Conservation (phyloP, 306 rosid species). For the Corylus heterophylla region DNA sequence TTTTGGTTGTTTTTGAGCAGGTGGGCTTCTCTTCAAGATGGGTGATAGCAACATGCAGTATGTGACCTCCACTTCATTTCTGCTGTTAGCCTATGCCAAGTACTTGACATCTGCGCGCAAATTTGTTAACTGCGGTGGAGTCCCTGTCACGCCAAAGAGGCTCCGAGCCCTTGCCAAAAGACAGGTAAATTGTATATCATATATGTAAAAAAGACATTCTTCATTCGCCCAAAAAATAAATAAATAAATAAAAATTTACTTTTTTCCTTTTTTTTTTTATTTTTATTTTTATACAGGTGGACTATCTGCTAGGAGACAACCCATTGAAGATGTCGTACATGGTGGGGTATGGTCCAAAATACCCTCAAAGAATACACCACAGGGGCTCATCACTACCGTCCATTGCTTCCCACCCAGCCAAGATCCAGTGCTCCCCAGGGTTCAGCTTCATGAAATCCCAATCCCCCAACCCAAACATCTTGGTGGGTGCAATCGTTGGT, state of each 20-base stretch:
- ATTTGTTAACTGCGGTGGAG: conserved; percentile 72
- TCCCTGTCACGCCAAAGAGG: conserved; percentile 49
- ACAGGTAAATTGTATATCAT: conserved; percentile 45
- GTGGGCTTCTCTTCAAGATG: conserved; percentile 92
- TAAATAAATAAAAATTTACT: background rate
- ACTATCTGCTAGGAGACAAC: conserved; percentile 86
- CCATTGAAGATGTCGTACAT: conserved; percentile 87
- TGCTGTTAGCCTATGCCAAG: conserved; percentile 78
- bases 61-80: conserved; percentile 88
- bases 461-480: conserved; percentile 71
- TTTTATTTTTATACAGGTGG: conserved; percentile 49
- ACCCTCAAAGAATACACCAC: conserved; percentile 87
- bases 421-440: conserved; percentile 81
- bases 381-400: conserved; percentile 86
- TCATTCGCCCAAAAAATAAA: background rate
- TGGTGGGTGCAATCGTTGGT: conserved; percentile 74
- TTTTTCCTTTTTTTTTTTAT: background rate
- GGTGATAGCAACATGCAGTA: conserved; percentile 86
- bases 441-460: conserved; percentile 60
- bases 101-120: conserved; percentile 66
- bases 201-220: background rate
- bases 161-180: conserved; percentile 76
- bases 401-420: conserved; percentile 53
- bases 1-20: conserved; percentile 34
- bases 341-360: conserved; percentile 89